Conservation (phyloP, 805 yeast genomes). For the Debaryomyces maramus region DNA sequence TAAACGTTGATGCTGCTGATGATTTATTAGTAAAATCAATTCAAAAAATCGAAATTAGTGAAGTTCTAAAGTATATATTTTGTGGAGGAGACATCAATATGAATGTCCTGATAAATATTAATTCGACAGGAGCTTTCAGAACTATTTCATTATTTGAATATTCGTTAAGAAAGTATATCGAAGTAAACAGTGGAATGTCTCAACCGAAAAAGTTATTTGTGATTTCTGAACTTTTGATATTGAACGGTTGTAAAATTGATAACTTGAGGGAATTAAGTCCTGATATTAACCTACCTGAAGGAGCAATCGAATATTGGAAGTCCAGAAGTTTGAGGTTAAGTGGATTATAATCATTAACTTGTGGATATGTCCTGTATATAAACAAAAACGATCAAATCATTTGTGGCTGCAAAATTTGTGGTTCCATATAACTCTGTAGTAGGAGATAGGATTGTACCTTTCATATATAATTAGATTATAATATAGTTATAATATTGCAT, state of each 20-base stretch:
- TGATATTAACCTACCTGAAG: constrained; percentile 39
- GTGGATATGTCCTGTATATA: not conserved
- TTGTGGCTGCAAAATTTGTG: constrained; percentile 7
- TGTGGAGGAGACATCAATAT: constrained; percentile 50
- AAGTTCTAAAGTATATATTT: constrained; percentile 44
- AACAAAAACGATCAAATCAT: not conserved
- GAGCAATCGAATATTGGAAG: constrained; percentile 58
- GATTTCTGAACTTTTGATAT: constrained; percentile 55
- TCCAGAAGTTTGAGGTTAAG: constrained; percentile 14
- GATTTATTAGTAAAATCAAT: constrained; percentile 52
- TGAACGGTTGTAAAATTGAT: constrained; percentile 57
- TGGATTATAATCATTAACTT: not conserved
- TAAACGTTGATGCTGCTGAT: constrained; percentile 20
- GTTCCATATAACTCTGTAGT: too few relatives aligned
- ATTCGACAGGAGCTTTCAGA: constrained; percentile 17
- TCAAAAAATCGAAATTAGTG: constrained; percentile 47
- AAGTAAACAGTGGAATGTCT: constrained; percentile 12
- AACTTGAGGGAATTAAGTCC: constrained; percentile 21
- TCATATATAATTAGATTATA: too few relatives aligned
- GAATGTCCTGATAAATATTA: constrained; percentile 33
- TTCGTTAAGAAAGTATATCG: constrained; percentile 50
- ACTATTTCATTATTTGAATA: constrained; percentile 42
- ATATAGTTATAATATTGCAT: too few relatives aligned
- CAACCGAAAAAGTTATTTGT: constrained; percentile 31
- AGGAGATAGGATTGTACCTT: too few relatives aligned